Conservation (phyloP, 108 stramenopile genomes). For the Nitzschia inconspicua region DNA sequence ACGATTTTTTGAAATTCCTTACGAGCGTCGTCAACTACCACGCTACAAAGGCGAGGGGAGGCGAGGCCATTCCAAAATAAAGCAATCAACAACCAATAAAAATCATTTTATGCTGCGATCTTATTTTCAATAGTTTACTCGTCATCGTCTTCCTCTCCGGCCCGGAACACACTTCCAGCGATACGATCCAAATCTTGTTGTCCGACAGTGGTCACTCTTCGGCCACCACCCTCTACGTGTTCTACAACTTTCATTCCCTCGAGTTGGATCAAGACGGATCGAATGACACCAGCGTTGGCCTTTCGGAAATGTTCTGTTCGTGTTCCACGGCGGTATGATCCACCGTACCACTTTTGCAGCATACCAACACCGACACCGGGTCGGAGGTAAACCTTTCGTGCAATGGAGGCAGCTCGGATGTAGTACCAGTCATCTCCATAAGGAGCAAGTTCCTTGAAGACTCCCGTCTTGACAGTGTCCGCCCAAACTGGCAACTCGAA, state of each 20-base stretch:
- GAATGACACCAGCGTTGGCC: conserved; percentile 93
- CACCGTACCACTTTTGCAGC: conserved; percentile 96
- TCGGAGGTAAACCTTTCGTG: conserved; percentile 97
- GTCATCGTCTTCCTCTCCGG: conserved; percentile 49
- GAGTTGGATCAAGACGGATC: conserved; percentile 90
- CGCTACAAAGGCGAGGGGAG: no score
- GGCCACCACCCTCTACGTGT: conserved; percentile 78
- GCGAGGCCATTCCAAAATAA: no score
- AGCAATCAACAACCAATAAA: no score
- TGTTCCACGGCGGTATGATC: conserved; percentile 86
- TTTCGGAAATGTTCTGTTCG: conserved; percentile 93
- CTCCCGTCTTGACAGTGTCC: conserved; percentile 96
- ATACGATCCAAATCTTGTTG: conserved; percentile 99
- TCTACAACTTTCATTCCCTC: conserved; percentile 96
- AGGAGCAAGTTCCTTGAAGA: conserved; percentile 98
- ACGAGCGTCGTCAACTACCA: no score
- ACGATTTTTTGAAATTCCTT: no score
- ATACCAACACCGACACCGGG: conserved; percentile 96
- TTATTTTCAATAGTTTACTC: no score
- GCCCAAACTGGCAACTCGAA: conserved; percentile 98
- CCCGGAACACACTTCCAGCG: conserved; percentile 86
- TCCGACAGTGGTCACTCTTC: conserved; percentile 91
- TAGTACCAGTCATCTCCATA: conserved; percentile 99
- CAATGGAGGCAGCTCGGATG: conserved; percentile 98
- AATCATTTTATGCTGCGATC: no score